Base-by-base conservation (phyloP, 2,329 filamentous ascomycete species). In the Colletotrichum filicis region DNA sequence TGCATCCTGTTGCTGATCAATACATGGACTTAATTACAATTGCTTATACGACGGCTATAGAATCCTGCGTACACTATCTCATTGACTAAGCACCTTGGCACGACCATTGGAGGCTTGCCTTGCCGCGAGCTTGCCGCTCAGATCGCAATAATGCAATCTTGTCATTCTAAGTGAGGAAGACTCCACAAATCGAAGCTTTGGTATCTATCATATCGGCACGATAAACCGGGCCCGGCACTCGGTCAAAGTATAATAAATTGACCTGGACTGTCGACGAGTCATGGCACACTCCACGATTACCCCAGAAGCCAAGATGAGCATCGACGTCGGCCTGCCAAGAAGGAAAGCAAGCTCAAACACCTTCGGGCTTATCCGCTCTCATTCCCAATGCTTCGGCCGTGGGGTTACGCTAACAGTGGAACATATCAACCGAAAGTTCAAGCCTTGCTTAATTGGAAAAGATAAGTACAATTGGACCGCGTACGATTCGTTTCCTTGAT, bases 221-320 rank as follows among this genome's bases (percentile, higher is more conserved):
- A 42, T 16, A 30, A 58, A 35, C 14, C 24, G 65, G 69, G 69
- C 35, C 53, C 66, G 42, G 70, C 32, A 60, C 55, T 65, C 32
- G 24, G 16, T 22, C 26, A 73, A 60, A 68, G 57, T 68, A n/a
- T 62, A 19, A 62, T 71, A 68, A 22, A 73, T 69, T 65, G 32
- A 53, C 30, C 8, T 49, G 37, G n/a, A 35, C 26, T n/a, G 11
- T n/a, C 32, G 46, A 46, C 66, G 70, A 73, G 70, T 73, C 70
- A 69, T 60, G 28, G 11, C 19, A 30, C 24, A 49, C 59, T 59
- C 66, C 59, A 70, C 70, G 70, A 65, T 73, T 65, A 73, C 66
- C 66, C 59, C 70, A 12, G 66, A 69, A 73, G 66, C 59, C 59
- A 64, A 70, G 53, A 42, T 60, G 30, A 56, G 5, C 53, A 60